phyloP scores from a whole-genome alignment of 306 rosid genomes.

The Vigna trinervia region DNA sequence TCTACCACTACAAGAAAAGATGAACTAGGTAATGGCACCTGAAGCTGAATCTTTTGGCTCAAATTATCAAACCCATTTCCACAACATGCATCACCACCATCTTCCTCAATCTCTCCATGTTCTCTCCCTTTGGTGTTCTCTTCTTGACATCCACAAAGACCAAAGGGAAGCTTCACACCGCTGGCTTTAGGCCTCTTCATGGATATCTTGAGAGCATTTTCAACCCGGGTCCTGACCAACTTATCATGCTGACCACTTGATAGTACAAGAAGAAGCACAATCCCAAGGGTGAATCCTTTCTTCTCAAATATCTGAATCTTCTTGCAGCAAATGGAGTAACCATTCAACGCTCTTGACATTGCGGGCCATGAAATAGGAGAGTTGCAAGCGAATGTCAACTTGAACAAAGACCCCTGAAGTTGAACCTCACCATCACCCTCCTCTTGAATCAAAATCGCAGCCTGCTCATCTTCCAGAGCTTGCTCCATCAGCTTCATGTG shows the following conservation, averaged over 20 bases:
- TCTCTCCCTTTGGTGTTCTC: conserved; percentile 77
- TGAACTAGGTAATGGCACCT: conserved; percentile 72
- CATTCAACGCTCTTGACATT: conserved; percentile 75
- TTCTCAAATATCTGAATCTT: conserved; percentile 88
- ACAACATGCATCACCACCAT: conserved; percentile 52
- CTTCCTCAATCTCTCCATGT: conserved; percentile 73
- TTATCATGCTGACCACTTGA: conserved; percentile 63
- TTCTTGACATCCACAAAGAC: conserved; percentile 97
- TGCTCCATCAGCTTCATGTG: conserved; percentile 88
- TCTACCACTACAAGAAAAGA: conserved; percentile 72
- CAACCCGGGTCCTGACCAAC: conserved; percentile 65
- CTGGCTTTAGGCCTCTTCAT: conserved; percentile 69
- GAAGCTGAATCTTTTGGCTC: conserved; percentile 65
- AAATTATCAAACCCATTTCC: conserved; percentile 65
- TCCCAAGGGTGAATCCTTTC: conserved; percentile 80
- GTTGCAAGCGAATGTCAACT: conserved; percentile 89
- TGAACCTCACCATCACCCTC: conserved; percentile 45
- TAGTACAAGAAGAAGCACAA: conserved; percentile 67
- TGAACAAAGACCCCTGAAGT: conserved; percentile 63
- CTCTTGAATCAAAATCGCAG: conserved; percentile 83
- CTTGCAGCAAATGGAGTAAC: conserved; percentile 78
- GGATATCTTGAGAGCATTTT: conserved; percentile 72
- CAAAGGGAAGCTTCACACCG: conserved; percentile 85
- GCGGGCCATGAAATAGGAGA: conserved; percentile 82
- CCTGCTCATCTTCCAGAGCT: conserved; percentile 68